Percentiles rank a stretch among this genome's conserved stretches.
phyloP scores from a whole-genome alignment of 495 filamentous ascomycete species.

The Neurospora sp. region DNA sequence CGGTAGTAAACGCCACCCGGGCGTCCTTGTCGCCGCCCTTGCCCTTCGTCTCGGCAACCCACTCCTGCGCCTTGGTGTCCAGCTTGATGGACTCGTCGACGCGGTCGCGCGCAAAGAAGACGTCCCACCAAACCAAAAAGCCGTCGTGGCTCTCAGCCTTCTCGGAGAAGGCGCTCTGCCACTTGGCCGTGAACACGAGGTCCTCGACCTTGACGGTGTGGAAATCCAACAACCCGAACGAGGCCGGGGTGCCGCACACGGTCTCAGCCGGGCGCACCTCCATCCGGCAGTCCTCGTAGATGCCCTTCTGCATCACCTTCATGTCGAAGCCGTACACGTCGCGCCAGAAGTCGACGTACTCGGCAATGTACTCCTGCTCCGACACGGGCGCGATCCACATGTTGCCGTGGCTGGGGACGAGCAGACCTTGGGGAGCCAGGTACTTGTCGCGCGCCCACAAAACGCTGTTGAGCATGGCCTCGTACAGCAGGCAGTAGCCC shows the following conservation, averaged over 20 bases:
- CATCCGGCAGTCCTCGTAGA: constrained; percentile 76
- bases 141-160: constrained; percentile 55
- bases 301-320: constrained; percentile 74
- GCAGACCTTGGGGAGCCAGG: constrained; percentile 66
- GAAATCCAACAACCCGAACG: constrained; percentile 69
- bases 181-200: constrained; percentile 65
- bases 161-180: constrained; percentile 31
- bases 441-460: constrained; percentile 90
- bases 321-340: constrained; percentile 99
- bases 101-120: constrained; percentile 53
- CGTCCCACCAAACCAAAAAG: constrained; percentile 72
- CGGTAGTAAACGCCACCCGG: constrained; percentile 63
- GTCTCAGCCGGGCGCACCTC: constrained; percentile 69
- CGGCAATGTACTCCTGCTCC: constrained; percentile 80
- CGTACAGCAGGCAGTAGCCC: constrained; percentile 97
- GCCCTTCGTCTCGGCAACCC: constrained; percentile 22
- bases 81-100: constrained; percentile 8
- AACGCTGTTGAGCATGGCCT: constrained; percentile 96
- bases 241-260: constrained; percentile 64
- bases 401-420: constrained; percentile 84
- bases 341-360: constrained; percentile 92
- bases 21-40: constrained; percentile 22
- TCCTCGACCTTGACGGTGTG: constrained; percentile 67
- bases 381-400: constrained; percentile 84
- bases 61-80: constrained; percentile 22